A percentile compares a stretch with the other conserved stretches of the same genome.
These are phyloP conservation scores for Echinochloa phyllopogon DNA, from an alignment of 176 grass and related monocot species.

Conservation along the genomic window DNA sequence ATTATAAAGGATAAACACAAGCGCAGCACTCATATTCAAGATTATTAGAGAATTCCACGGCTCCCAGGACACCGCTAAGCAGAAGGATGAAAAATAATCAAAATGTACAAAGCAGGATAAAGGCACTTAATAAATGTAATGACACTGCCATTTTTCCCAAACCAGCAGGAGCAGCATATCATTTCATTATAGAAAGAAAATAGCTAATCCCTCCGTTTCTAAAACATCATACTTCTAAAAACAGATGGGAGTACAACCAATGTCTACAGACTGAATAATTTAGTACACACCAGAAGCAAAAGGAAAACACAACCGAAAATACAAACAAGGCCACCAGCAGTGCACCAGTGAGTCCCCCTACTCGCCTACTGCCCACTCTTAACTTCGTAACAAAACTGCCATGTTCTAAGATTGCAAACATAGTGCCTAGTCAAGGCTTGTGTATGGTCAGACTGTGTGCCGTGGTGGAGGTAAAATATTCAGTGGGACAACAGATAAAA, in stretches of 20 bases:
- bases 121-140: background rate
- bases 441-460: background rate
- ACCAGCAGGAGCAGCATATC: background rate
- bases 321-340: no score
- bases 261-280: background rate
- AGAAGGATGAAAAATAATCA: background rate
- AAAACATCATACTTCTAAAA: background rate
- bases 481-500: background rate
- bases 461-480: background rate
- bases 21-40: background rate
- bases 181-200: no score
- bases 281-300: background rate
- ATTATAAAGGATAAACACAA: conserved; percentile 13
- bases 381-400: background rate
- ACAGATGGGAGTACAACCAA: background rate
- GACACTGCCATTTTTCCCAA: background rate
- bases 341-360: background rate
- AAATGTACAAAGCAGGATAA: background rate
- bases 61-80: background rate
- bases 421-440: background rate
- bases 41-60: background rate
- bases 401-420: background rate
- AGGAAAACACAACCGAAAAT: background rate
- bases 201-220: background rate
- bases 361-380: background rate